Percentiles rank a stretch among this genome's conserved stretches.
Evolutionary conservation across 495 filamentous ascomycete genomes (phyloP).

Genomic region (Polyplosphaeria fusca): DNA sequence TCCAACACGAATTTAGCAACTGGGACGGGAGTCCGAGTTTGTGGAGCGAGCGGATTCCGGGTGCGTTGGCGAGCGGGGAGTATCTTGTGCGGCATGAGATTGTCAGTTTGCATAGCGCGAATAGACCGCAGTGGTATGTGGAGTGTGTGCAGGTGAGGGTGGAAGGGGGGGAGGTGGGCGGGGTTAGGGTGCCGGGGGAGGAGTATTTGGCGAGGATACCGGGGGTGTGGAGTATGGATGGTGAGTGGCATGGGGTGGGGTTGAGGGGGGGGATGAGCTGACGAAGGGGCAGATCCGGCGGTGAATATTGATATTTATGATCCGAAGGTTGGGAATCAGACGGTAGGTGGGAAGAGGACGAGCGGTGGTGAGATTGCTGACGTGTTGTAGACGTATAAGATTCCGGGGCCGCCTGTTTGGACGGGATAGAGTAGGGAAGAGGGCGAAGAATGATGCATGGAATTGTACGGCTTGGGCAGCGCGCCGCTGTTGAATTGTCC

Average conservation of each 20-base stretch:
- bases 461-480: too few relatives aligned
- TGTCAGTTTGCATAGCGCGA: conserved; percentile 32
- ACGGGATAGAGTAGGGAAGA: conserved; percentile 2
- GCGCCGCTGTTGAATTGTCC: too few relatives aligned
- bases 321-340: conserved; percentile 11
- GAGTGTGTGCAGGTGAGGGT: conserved; percentile 29
- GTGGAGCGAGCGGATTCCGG: conserved; percentile 36
- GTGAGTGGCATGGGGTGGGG: conserved; percentile 12
- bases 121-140: conserved; percentile 27
- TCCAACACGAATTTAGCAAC: conserved; percentile 3
- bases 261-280: background rate
- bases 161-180: conserved; percentile 8
- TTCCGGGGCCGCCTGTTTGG: conserved; percentile 26
- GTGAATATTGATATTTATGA: conserved; percentile 30
- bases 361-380: background rate
- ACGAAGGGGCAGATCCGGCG: conserved; percentile 22
- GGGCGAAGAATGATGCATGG: too few relatives aligned
- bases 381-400: conserved; percentile 16
- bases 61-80: conserved; percentile 40
- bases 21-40: conserved; percentile 25
- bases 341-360: conserved; percentile 11
- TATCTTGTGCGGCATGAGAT: conserved; percentile 48
- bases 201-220: conserved; percentile 28
- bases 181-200: conserved; percentile 9
- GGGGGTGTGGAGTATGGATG: conserved; percentile 26